These are phyloP conservation scores for Annulohypoxylon nitens DNA, from an alignment of 495 filamentous ascomycete species.

Conservation along the genomic window DNA sequence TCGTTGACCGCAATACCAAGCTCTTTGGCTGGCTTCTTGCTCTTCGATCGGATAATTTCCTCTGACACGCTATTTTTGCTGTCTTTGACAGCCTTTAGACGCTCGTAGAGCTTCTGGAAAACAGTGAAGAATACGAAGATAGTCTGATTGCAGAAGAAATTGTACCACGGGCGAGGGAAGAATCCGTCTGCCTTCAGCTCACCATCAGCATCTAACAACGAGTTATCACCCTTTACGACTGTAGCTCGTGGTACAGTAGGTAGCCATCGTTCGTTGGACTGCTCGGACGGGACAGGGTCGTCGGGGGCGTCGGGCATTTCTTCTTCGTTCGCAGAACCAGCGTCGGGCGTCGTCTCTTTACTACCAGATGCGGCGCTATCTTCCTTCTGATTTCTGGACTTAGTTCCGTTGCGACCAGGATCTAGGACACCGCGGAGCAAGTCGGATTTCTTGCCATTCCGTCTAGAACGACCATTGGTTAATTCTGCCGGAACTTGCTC, in stretches of 20 bases:
- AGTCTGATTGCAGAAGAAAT: constrained; percentile 88
- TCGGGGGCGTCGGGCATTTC: constrained; percentile 68
- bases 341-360: constrained; percentile 87
- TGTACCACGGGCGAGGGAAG: constrained; percentile 81
- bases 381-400: constrained; percentile 75
- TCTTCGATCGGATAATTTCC: constrained; percentile 76
- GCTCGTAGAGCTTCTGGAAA: constrained; percentile 87
- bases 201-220: constrained; percentile 63
- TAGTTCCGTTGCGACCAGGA: constrained; percentile 74
- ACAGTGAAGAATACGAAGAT: constrained; percentile 94
- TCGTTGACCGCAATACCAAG: constrained; percentile 75
- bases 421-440: constrained; percentile 90
- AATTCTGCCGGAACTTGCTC: constrained; percentile 68
- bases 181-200: constrained; percentile 83
- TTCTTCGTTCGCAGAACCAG: constrained; percentile 77
- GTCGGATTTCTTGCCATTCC: constrained; percentile 79
- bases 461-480: constrained; percentile 72
- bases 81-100: constrained; percentile 84
- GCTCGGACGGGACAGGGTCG: constrained; percentile 59
- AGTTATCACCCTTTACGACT: constrained; percentile 59
- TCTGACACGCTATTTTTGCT: constrained; percentile 77
- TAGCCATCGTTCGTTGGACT: constrained; percentile 69
- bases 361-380: constrained; percentile 78
- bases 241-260: constrained; percentile 61
- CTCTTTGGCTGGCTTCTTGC: constrained; percentile 81